Evolutionary conservation across 768 basidiomycete genomes (phyloP).

Genomic region (Mycena floridula): DNA sequence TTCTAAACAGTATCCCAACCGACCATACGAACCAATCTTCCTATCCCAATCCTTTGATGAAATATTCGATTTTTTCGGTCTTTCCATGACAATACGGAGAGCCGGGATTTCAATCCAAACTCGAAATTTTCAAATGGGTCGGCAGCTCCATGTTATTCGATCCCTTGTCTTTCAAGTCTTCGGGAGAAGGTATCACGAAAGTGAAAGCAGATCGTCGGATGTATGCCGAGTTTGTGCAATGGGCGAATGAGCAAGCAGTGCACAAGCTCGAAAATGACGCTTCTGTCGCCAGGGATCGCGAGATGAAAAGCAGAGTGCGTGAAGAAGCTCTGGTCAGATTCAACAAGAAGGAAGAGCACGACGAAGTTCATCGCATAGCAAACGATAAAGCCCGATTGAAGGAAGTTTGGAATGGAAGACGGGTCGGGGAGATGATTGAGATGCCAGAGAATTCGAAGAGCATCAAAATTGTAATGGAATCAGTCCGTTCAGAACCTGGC

Average conservation of each 20-base stretch:
- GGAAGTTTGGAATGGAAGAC: constrained; percentile 39
- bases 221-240: constrained; percentile 54
- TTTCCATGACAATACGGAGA: constrained; percentile 44
- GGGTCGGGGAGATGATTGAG: constrained; percentile 50
- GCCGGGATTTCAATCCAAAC: constrained; percentile 50
- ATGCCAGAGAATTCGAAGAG: constrained; percentile 27
- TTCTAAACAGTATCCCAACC: constrained; percentile 27
- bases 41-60: constrained; percentile 43
- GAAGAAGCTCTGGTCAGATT: constrained; percentile 48
- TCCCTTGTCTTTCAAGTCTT: constrained; percentile 28
- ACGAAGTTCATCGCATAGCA: constrained; percentile 22
- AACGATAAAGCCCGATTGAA: constrained; percentile 28
- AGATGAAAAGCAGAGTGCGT: constrained; percentile 15
- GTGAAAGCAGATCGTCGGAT: constrained; percentile 43
- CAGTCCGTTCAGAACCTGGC: constrained; percentile 37
- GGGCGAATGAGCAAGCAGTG: constrained; percentile 27
- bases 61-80: constrained; percentile 51
- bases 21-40: constrained; percentile 38
- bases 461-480: constrained; percentile 47
- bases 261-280: constrained; percentile 7
- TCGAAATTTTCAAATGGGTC: constrained; percentile 54
- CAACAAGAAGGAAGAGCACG: constrained; percentile 44
- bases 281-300: constrained; percentile 15
- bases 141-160: constrained; percentile 48
- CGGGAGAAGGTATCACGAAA: constrained; percentile 33